phyloP scores from a whole-genome alignment of 2,329 filamentous ascomycete genomes.

The Polytolypa hystricis region DNA sequence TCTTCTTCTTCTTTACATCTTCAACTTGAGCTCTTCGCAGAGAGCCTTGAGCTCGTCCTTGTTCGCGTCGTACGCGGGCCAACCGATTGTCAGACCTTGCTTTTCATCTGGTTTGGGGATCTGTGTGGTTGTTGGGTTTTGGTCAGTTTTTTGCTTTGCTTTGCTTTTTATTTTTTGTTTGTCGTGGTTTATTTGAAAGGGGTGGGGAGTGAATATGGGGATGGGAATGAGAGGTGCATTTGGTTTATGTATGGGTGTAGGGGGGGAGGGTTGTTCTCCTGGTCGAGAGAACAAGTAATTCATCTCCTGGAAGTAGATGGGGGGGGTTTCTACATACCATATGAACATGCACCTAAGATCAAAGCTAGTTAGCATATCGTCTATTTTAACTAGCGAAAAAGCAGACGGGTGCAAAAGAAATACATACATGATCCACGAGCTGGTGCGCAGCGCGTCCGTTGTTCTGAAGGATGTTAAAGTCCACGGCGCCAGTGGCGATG shows the following conservation, averaged over 20 bases:
- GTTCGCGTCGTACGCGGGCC: conserved; percentile 65
- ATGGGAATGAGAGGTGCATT: not conserved
- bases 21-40: conserved; percentile 73
- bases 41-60: conserved; percentile 76
- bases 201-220: not conserved
- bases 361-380: too few species aligned
- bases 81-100: conserved; percentile 69
- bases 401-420: too few species aligned
- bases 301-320: too few species aligned
- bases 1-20: conserved; percentile 52
- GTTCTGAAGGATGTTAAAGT: conserved; percentile 96
- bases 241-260: too few species aligned
- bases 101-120: conserved; percentile 84
- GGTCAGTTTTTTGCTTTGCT: not conserved
- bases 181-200: not conserved
- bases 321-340: conserved; percentile 50
- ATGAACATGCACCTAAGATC: conserved; percentile 72
- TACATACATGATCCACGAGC: conserved; percentile 74
- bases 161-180: conserved; percentile 5
- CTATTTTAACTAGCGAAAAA: too few species aligned
- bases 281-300: too few species aligned
- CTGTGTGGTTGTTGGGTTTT: conserved; percentile 32
- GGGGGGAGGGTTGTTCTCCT: too few species aligned
- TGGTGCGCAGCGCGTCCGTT: conserved; percentile 89
- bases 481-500: conserved; percentile 57